These are phyloP conservation scores for Heteromeles arbutifolia DNA, from an alignment of 306 rosid genomes.

Conservation along the genomic window DNA sequence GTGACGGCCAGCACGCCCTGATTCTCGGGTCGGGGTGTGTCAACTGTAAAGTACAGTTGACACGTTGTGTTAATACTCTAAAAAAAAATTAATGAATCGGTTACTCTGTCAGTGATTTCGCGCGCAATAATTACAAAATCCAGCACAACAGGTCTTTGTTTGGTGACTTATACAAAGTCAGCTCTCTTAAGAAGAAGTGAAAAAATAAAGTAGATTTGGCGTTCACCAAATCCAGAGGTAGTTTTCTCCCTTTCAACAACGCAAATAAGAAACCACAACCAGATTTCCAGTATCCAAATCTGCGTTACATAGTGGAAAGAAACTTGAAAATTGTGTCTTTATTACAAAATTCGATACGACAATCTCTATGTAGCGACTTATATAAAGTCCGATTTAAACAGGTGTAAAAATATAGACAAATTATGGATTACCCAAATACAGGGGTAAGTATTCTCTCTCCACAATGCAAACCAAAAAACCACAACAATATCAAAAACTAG, in stretches of 20 bases:
- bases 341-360: background rate
- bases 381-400: background rate
- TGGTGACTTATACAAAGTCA: background rate
- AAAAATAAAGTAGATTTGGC: background rate
- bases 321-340: too few relatives aligned
- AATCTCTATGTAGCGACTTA: background rate
- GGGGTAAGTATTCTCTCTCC: background rate
- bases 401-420: too few relatives aligned
- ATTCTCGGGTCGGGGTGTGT: too few relatives aligned
- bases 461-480: background rate
- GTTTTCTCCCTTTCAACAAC: background rate
- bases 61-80: background rate
- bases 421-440: background rate
- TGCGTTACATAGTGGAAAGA: too few relatives aligned
- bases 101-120: background rate
- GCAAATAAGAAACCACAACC: background rate
- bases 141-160: rapidly evolving
- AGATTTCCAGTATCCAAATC: background rate
- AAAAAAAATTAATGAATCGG: background rate
- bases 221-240: background rate
- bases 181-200: background rate
- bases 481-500: background rate
- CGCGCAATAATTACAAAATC: background rate
- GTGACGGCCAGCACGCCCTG: too few relatives aligned
- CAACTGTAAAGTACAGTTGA: too few relatives aligned